Conservation (phyloP, 208 protist genomes). For the Leishmania tropica region DNA sequence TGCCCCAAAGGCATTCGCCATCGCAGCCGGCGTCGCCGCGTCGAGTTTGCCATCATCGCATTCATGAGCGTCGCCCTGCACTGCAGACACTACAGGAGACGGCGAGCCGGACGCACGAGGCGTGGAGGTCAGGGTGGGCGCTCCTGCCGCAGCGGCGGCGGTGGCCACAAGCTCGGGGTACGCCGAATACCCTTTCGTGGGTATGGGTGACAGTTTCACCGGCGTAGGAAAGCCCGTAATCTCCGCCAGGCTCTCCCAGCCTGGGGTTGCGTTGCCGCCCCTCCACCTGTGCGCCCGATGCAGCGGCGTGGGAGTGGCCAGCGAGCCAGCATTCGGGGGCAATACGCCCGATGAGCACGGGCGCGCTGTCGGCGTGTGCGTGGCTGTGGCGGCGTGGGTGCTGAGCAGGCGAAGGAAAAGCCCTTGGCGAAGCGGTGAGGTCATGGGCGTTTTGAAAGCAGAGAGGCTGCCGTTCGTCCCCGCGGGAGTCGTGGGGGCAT, state of each 20-base stretch:
- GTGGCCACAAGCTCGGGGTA: not conserved
- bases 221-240: conserved; percentile 61
- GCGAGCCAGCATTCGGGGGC: not conserved
- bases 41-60: not conserved
- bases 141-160: not conserved
- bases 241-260: conserved; percentile 24
- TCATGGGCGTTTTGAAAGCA: not conserved
- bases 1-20: not conserved
- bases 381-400: not conserved
- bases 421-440: conserved; percentile 10
- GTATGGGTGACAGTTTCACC: conserved; percentile 62
- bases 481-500: not conserved
- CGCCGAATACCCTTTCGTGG: conserved; percentile 36
- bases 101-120: not conserved
- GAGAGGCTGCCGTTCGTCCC: not conserved
- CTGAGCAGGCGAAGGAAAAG: conserved; percentile 10
- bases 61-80: not conserved
- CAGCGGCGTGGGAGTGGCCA: conserved; percentile 6
- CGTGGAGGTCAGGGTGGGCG: not conserved
- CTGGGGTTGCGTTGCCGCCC: conserved; percentile 1
- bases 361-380: conserved; percentile 16
- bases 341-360: not conserved
- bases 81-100: conserved; percentile 17
- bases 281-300: conserved; percentile 8
- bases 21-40: not conserved